Percentiles rank a stretch among this genome's conserved stretches.
These are phyloP conservation scores for Fusarium pseudocircinatum DNA, from an alignment of 2,329 filamentous ascomycete genomes.

Conservation along the genomic window DNA sequence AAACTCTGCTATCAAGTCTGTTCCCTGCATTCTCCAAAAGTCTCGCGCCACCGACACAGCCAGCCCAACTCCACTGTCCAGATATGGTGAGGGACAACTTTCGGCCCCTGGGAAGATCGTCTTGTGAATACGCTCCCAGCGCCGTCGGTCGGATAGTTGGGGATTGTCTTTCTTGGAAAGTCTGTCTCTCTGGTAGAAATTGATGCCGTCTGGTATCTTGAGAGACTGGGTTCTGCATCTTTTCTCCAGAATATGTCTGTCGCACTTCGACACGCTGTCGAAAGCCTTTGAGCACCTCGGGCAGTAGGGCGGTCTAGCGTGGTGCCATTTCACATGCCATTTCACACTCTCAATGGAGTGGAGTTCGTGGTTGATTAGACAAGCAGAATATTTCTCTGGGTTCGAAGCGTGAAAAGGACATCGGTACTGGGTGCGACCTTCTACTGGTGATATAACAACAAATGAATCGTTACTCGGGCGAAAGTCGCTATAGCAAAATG, in stretches of 20 bases:
- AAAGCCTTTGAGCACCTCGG: not conserved
- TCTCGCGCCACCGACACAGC: not conserved
- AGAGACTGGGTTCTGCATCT: not conserved
- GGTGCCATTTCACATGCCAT: fast-evolving
- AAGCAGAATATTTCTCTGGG: not conserved
- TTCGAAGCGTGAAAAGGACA: not conserved
- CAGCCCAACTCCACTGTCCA: not conserved
- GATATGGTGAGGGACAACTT: not conserved
- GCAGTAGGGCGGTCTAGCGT: not conserved
- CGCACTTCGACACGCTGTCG: not conserved
- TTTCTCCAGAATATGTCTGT: not conserved
- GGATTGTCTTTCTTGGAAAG: not conserved
- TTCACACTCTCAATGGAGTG: fast-evolving
- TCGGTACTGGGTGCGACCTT: fast-evolving
- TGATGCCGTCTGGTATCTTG: not conserved
- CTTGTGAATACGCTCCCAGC: not conserved
- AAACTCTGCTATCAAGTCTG: not conserved
- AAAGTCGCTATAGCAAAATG: fast-evolving
- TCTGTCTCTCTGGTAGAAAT: not conserved
- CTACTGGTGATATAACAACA: fast-evolving
- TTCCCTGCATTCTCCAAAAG: not conserved
- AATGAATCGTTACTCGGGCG: fast-evolving
- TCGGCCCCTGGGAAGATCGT: fast-evolving
- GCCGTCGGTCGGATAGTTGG: not conserved
- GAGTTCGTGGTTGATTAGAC: fast-evolving